Conservation (phyloP, 345 rosid species). For the Ailanthus altissimus region DNA sequence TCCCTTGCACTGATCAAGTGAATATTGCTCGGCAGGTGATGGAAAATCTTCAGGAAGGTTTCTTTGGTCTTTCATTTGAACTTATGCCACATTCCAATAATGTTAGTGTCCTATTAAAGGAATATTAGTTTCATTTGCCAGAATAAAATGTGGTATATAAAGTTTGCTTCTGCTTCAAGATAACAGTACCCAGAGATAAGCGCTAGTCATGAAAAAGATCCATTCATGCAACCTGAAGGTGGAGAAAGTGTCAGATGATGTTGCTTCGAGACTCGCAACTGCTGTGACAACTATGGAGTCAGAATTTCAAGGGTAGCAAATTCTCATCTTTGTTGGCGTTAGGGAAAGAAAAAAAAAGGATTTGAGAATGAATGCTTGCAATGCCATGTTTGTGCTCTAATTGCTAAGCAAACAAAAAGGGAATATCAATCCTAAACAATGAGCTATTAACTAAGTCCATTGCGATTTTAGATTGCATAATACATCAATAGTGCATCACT, state of each 20-base stretch:
- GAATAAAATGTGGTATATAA: neutral
- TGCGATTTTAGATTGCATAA: neutral
- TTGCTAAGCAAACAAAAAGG: neutral
- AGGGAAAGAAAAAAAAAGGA: neutral
- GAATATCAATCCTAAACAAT: neutral
- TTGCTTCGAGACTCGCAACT: constrained; percentile 65
- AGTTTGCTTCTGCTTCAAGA: constrained; percentile 1
- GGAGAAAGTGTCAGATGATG: constrained; percentile 93
- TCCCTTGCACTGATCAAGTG: constrained; percentile 10
- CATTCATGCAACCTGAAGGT: constrained; percentile 62
- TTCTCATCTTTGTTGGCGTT: constrained; percentile 14
- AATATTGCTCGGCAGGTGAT: constrained; percentile 46
- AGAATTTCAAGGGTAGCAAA: constrained; percentile 67
- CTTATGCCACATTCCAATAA: constrained; percentile 71
- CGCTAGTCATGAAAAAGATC: constrained; percentile 85
- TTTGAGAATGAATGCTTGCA: neutral
- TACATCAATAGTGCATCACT: no score
- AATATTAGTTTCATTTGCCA: neutral
- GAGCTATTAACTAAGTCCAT: neutral
- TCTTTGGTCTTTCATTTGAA: constrained; percentile 85
- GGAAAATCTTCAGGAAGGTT: constrained; percentile 84
- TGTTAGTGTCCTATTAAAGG: constrained; percentile 34
- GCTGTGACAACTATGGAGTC: constrained; percentile 60
- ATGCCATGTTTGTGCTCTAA: neutral
- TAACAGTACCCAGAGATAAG: constrained; percentile 82